Evolutionary conservation across 768 basidiomycete species (phyloP), one percentile per base, ranked within the genome.

Genomic region (Boletus coccyginus): DNA sequence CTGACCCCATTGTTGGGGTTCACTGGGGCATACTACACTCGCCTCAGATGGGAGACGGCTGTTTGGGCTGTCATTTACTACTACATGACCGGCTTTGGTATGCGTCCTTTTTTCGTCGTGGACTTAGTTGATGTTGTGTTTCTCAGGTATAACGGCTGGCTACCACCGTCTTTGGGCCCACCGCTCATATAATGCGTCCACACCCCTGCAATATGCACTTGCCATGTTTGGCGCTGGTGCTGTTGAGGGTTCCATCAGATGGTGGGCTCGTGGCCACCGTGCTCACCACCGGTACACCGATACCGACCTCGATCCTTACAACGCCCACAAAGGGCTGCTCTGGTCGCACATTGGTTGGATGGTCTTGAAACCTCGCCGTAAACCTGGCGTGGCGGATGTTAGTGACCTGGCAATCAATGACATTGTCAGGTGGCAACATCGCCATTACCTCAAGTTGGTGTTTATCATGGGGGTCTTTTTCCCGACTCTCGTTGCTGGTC

Each of bases 101-200:
- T 62, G 82, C 77, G 50, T 76, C 60, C 10, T 77, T 55, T 76
- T 75, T 38, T 52, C 4, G 5, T 42, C 19, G 9, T 17, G n/a
- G 5, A 75, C 62, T 74, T 41, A 1, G 64, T 59, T 64, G 75
- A 62, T 31, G 75, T 75, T 17, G 24, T n/a, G 4, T 17, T 13
- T 51, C 32, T 49, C 49, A 86, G 85, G 92, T 27, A 92, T 94
- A 57, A 94, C 92, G 0, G 92, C 91, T 11, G 96, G 97, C 12
- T 99, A 98, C 75, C 97, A 99, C 67, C 86, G 97, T 55, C 81
- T 98, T 1, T 99, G 95, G 94, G 92, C 97, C 10, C 97, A 99
- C 69, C 85, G 97, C 54, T 81, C 92, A 0, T 99, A 96, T 73
- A 98, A 97, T 68, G 97, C 96, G 39, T 86, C 89, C 4, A 80